Evolutionary conservation across 352 stramenopile genomes (phyloP), one percentile per base, ranked within the genome.

Genomic region (Phytopythium sindhum): DNA sequence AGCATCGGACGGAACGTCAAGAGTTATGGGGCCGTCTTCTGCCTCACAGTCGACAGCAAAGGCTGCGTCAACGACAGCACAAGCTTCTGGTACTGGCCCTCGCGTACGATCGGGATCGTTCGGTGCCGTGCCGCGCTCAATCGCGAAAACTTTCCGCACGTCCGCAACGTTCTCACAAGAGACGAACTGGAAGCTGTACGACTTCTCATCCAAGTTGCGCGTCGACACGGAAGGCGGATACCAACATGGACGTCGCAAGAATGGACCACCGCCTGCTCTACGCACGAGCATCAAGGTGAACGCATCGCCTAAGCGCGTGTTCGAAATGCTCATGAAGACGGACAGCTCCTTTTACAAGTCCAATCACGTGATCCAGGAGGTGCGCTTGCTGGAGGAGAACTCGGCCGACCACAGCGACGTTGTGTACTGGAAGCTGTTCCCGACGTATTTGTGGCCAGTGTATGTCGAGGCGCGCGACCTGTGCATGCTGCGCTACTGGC

Each of bases 401-500:
- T 67, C 67, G 0, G 65, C 76, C 7, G 84, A 93, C 37, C 86
- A 95, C 50, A 93, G 79, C 44, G 86, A 95, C 51, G 76, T 95
- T 14, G 73, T 95, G 5, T 91, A 90, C 50, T 92, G 80, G 86
- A 80, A 88, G 33, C 70, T 95, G 6, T 77, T 74, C 7, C 75
- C 77, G 6, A 83, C 81, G n/a, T 86, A 75, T 63, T 42, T 95
- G 15, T 95, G 86, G 86, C 86, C 86, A 23, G 70, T 92, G 24
- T 66, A 75, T 23, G 83, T 88, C 6, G 81, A 79, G 45, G 66
- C 79, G n/a, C 84, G 86, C 11, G 84, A 95, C 23, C 62, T 92
- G 31, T 92, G 83, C 35, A 64, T 95, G 50, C 67, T 93, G 4
- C 82, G 86, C 28, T 92, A 95, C 61, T 95, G 86, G 86, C 83